Conservation (phyloP, 208 protist genomes). For the Trypanosoma lewisi region DNA sequence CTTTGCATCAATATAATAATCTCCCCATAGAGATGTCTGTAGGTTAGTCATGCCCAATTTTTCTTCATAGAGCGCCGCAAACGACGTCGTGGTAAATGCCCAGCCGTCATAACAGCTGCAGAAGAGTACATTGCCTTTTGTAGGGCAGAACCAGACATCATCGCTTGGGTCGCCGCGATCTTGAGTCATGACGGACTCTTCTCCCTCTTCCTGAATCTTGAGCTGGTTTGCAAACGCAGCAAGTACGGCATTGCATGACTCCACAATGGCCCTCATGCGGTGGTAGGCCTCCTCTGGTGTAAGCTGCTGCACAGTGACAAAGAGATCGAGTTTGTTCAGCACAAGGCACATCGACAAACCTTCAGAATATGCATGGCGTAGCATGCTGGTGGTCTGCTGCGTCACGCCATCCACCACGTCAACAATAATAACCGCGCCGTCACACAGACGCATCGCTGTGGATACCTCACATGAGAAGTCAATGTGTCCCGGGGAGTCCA, state of each 20-base stretch:
- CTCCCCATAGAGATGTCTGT: constrained; percentile 93
- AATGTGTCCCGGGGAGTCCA: constrained; percentile 99
- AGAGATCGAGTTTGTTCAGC: constrained; percentile 99
- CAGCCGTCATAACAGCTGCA: constrained; percentile 94
- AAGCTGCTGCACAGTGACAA: constrained; percentile 93
- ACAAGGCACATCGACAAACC: constrained; percentile 95
- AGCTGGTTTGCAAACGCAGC: constrained; percentile 81
- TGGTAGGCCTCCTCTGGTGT: constrained; percentile 90
- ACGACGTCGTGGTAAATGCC: constrained; percentile 88
- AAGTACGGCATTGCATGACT: constrained; percentile 92
- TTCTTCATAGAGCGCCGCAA: constrained; percentile 88
- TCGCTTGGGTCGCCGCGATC: constrained; percentile 69
- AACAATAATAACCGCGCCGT: constrained; percentile 97
- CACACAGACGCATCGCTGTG: constrained; percentile 96
- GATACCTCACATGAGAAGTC: constrained; percentile 98
- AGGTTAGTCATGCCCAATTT: constrained; percentile 80
- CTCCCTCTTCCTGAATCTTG: constrained; percentile 69
- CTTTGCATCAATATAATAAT: constrained; percentile 95
- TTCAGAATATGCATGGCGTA: constrained; percentile 95
- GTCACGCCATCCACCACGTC: constrained; percentile 99
- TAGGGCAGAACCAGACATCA: constrained; percentile 95
- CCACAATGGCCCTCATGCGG: constrained; percentile 92
- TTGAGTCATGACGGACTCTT: constrained; percentile 76
- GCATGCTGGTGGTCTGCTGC: constrained; percentile 93
- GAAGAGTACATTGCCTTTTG: constrained; percentile 97